A percentile compares a stretch with the other conserved stretches of the same genome.
Conservation (phyloP, 768 basidiomycete genomes). For the Stropharia rugosoannulata region DNA sequence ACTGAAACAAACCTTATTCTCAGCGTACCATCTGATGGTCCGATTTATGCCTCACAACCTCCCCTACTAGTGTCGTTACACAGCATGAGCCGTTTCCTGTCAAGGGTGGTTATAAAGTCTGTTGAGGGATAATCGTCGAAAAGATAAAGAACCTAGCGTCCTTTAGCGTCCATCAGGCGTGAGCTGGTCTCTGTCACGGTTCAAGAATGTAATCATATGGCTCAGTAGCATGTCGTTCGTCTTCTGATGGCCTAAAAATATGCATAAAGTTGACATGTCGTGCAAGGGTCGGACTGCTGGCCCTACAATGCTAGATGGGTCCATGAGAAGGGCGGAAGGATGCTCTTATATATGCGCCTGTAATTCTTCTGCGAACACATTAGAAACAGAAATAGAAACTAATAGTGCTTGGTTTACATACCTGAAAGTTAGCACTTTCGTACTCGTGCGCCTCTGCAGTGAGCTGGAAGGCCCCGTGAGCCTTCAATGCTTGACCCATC, state of each 20-base stretch:
- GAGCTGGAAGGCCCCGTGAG: slow-evolving; percentile 71
- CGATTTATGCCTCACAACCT: no score
- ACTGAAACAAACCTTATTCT: no score
- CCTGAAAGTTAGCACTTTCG: slow-evolving; percentile 82
- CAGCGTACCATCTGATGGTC: no score
- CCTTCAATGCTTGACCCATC: slow-evolving; percentile 89
- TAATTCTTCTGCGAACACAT: slow-evolving; percentile 67
- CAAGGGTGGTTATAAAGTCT: no score
- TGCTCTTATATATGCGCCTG: slow-evolving; percentile 86
- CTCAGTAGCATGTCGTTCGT: slow-evolving; percentile 95
- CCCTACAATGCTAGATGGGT: slow-evolving; percentile 87
- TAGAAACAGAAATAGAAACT: no score
- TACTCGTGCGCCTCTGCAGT: slow-evolving; percentile 66
- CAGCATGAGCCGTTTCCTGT: no score
- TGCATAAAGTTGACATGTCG: slow-evolving; percentile 85
- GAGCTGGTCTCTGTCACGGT: slow-evolving; percentile 89
- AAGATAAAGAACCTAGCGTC: no score
- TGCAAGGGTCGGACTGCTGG: slow-evolving; percentile 86
- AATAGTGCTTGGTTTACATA: slow-evolving; percentile 23
- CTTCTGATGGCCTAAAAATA: slow-evolving; percentile 89
- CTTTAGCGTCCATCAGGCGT: no score
- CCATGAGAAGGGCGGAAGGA: slow-evolving; percentile 82
- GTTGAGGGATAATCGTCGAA: no score
- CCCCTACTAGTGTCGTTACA: no score
- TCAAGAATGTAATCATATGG: slow-evolving; percentile 79